Evolutionary conservation across 148 eudicot species (phyloP).

Genomic region (Silene conica): DNA sequence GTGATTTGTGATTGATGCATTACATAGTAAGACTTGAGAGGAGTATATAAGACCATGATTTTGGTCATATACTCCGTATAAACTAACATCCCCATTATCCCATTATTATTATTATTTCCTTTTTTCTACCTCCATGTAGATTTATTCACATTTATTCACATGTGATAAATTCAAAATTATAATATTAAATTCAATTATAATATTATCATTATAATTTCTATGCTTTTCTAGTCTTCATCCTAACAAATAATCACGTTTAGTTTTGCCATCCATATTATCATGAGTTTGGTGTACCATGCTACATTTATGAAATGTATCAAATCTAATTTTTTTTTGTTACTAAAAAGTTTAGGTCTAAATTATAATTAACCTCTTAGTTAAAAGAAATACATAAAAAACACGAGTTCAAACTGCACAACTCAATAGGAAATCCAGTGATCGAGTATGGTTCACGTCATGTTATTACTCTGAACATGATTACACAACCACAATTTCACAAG

Average conservation of each 20-base stretch:
- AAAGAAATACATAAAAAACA: too few relatives aligned
- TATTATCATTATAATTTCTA: too few relatives aligned
- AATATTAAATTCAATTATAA: too few relatives aligned
- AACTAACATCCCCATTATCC: not conserved
- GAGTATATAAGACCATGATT: not conserved
- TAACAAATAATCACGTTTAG: not conserved
- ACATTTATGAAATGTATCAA: not conserved
- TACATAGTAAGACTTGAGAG: not conserved
- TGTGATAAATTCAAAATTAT: not conserved
- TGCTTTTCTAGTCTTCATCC: not conserved
- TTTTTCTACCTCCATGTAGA: not conserved
- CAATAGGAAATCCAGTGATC: too few relatives aligned
- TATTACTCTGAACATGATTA: too few relatives aligned
- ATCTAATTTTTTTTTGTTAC: too few relatives aligned
- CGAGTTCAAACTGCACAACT: too few relatives aligned
- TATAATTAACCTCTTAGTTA: too few relatives aligned
- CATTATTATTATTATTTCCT: not conserved
- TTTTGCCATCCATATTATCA: not conserved
- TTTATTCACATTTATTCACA: not conserved
- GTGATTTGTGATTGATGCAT: constrained; percentile 10
- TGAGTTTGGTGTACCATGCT: not conserved
- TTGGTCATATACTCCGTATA: constrained; percentile 10
- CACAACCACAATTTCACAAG: too few relatives aligned
- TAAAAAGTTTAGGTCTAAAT: too few relatives aligned
- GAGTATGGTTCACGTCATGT: too few relatives aligned